phyloP scores from a whole-genome alignment of 2,329 filamentous ascomycete species.

The Raffaelea arxii region DNA sequence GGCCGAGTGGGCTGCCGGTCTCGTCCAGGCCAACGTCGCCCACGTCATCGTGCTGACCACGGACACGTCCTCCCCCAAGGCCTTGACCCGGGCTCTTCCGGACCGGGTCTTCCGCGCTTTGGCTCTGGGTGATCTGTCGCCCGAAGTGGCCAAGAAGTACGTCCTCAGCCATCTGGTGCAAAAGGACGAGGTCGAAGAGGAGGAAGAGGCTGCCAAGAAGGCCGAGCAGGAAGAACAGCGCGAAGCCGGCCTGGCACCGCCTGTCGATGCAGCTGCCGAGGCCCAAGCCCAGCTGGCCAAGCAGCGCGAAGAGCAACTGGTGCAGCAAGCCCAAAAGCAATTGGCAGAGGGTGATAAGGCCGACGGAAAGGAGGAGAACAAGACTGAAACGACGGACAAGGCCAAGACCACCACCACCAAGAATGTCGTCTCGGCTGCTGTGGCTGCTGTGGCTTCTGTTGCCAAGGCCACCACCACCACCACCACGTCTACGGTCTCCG shows the following conservation, averaged over 20 bases:
- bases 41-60: constrained; percentile 93
- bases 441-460: background rate
- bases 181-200: constrained; percentile 24
- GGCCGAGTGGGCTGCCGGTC: constrained; percentile 78
- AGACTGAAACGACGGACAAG: background rate
- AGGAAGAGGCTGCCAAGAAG: too few species aligned
- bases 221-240: constrained; percentile 13
- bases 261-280: constrained; percentile 13
- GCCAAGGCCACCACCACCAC: background rate
- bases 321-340: background rate
- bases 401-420: background rate
- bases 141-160: constrained; percentile 78
- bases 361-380: background rate
- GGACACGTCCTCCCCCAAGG: constrained; percentile 81
- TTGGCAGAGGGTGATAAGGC: too few species aligned
- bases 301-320: constrained; percentile 7
- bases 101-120: constrained; percentile 86
- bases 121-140: constrained; percentile 75
- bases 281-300: constrained; percentile 16
- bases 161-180: constrained; percentile 71
- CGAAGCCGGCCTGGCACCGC: constrained; percentile 1
- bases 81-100: constrained; percentile 75
- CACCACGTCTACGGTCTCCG: background rate
- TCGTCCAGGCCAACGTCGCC: constrained; percentile 80
- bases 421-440: background rate